Base-by-base conservation (phyloP, 345 rosid genomes). In the Laguncularia racemosa region DNA sequence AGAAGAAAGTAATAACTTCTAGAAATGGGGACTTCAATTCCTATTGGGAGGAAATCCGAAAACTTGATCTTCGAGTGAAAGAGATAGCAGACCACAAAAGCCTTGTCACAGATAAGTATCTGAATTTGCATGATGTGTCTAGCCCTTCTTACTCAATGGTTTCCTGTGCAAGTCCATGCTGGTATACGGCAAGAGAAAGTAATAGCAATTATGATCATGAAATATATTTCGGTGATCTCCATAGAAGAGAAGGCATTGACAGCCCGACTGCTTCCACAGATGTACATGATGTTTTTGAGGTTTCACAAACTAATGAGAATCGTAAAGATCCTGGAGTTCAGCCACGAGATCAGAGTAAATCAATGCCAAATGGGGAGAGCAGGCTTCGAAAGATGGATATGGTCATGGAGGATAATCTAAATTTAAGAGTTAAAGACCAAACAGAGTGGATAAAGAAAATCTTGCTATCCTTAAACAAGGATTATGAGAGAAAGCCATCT, bases 271-370 rank as follows among this genome's bases (percentile, higher is more conserved):
- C 52, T 50, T 64, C 82, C 4, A 61, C 81, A 6, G 64, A 65
- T 62, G 71, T 85, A 2, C 86, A 78, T 17, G 96, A 88, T 59
- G 58, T 78, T n/a, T 84, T 68, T 46, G 95, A 88, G 73, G 92
- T 91, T 58, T 84, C 89, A 1, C 66, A 52, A 70, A 60, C 43
- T 14, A 60, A 53, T 13, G 76, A 65, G 45, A 71, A 15, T 3
- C 16, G 62, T 16, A 72, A 65, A 53, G 16, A 20, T 55, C 52
- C 19, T 10, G 55, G 47, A 20, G 2, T 43, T 10, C 50, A 13
- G 40, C 53, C 67, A 57, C 73, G 59, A 16, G 65, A 57, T 17
- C 14, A 20, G 44, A 46, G 56, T n/a, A 75, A 61, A 55, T 40
- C 20, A 56, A 20, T 26, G 59, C 45, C 67, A 65, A 72, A 58